Percentiles rank a stretch among this genome's conserved stretches.
Evolutionary conservation across 163 green algal species (phyloP).

Genomic region (Scenedesmus sp.): DNA sequence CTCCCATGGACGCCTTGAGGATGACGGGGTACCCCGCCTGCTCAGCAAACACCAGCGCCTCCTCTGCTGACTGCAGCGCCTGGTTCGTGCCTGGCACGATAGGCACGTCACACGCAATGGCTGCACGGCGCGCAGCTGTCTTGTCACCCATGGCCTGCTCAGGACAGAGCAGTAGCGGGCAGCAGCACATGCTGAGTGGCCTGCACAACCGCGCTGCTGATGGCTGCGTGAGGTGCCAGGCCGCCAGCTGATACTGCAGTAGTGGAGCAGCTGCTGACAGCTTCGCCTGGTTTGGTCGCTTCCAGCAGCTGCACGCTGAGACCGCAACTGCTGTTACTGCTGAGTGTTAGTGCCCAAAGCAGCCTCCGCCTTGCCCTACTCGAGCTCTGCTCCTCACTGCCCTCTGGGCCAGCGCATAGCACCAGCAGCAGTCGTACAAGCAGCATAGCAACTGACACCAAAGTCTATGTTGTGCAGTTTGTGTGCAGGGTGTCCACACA

Average conservation of each 20-base stretch:
- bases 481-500: not conserved
- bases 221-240: not conserved
- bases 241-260: not conserved
- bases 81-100: constrained; percentile 91
- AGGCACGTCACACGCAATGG: constrained; percentile 86
- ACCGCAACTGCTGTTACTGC: not conserved
- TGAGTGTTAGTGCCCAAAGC: not conserved
- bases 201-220: not conserved
- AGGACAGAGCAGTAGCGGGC: not conserved
- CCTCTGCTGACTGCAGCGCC: constrained; percentile 73
- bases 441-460: no score
- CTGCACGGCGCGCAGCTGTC: constrained; percentile 81
- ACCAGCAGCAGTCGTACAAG: no score
- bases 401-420: no score
- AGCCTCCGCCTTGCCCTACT: not conserved
- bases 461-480: no score
- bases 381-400: not conserved
- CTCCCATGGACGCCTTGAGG: constrained; percentile 95
- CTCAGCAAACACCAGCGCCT: constrained; percentile 84
- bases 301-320: not conserved
- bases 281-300: not conserved
- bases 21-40: constrained; percentile 93
- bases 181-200: not conserved
- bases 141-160: constrained; percentile 91
- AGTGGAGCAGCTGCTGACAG: not conserved